Base-by-base conservation (phyloP, 139 green algal species). In the Chlorella sp. region DNA sequence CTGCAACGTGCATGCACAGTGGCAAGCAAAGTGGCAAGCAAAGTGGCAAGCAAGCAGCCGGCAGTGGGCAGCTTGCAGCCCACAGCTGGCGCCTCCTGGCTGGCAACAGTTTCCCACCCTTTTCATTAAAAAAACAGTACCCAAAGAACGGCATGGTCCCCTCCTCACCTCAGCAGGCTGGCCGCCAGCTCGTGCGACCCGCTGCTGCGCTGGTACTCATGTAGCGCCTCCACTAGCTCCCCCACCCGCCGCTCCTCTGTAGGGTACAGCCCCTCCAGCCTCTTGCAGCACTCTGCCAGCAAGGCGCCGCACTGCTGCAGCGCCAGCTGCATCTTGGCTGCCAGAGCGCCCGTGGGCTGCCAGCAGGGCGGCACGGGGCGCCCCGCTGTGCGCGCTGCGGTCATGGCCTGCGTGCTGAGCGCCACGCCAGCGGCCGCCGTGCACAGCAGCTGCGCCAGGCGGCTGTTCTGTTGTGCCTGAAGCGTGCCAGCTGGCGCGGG, bases 401-500 rank as follows among this genome's bases (percentile, higher is more conserved):
- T 64, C 37, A 66, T 48, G 0, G 87, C 79, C 37, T 28, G 76
- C 3, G 73, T 66, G 36, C 36, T 85, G 57, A 85, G n/a, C 30
- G 61, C 34, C 26, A 90, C 79, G 0, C 37, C 87, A 1, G n/a
- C 42, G 1, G 73, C 30, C 3, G 68, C 57, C 22, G 53, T 22
- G 71, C 37, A 22, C 24, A 89, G 71, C 60, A 91, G 89, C 83
- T 91, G 89, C 39, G 68, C 89, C 75, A 89, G 89, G 28, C 36
- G 73, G 71, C 60, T 78, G 73, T 81, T 68, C 22, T 81, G 73
- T 83, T 78, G 37, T 9, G 73, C 89, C 21, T 80, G 34, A 0
- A 88, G 34, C 22, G 64, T 73, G 80, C 39, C 26, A 2, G 77
- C 9, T n/a, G 34, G 26, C 64, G 36, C 15, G 5, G 42, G 66